Conservation (phyloP, 1,284 basidiomycete genomes). For the Ganoderma lingzhi region DNA sequence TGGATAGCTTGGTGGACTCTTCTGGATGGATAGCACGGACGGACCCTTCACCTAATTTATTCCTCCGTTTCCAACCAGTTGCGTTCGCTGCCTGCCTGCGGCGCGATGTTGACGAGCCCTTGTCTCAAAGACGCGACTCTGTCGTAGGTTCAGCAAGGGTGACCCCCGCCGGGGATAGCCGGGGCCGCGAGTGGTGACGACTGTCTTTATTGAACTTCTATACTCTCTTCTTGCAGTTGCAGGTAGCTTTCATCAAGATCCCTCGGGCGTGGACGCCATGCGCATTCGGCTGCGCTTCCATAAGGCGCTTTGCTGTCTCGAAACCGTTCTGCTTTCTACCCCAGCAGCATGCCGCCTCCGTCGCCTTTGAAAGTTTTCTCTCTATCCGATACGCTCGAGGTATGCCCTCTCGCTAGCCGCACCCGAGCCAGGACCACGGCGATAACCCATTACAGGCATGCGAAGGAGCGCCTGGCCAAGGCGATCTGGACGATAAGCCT, state of each 20-base stretch:
- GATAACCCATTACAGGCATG: slow-evolving; percentile 18
- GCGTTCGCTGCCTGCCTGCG: background rate
- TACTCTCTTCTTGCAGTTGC: no score
- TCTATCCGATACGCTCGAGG: slow-evolving; percentile 2
- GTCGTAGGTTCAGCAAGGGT: background rate
- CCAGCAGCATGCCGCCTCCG: background rate
- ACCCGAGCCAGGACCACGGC: background rate
- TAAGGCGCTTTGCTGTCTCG: background rate
- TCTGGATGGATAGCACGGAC: background rate
- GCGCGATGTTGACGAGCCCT: background rate
- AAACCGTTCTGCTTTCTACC: background rate
- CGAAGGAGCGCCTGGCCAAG: slow-evolving; percentile 9
- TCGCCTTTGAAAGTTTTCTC: slow-evolving; percentile 1
- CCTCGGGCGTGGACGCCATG: no score
- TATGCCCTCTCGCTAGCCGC: background rate
- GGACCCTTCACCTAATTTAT: background rate
- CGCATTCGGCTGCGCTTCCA: no score
- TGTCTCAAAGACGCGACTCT: background rate
- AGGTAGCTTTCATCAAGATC: background rate
- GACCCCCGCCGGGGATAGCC: background rate
- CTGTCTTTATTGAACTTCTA: no score
- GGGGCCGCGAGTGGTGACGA: background rate
- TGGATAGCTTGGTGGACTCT: background rate
- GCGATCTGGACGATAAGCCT: slow-evolving; percentile 6
- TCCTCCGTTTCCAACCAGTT: background rate